Percentiles rank a stretch among this genome's conserved stretches.
phyloP scores from a whole-genome alignment of 2,329 filamentous ascomycete genomes.

The Trichoderma cornu-damae region DNA sequence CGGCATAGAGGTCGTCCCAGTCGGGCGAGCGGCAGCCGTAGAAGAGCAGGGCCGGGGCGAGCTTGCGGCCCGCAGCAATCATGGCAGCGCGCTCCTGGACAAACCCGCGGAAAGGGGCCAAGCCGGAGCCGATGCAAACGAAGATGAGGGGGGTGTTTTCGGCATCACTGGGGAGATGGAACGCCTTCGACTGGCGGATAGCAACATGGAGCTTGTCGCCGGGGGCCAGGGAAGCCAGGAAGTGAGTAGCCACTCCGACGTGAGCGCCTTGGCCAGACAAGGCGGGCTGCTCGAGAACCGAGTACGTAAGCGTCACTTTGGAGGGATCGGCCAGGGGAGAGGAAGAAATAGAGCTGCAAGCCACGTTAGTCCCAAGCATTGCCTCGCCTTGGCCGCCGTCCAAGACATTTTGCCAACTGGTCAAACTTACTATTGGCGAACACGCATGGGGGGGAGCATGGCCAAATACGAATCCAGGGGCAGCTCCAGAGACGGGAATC shows the following conservation, averaged over 20 bases:
- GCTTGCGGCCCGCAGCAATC: slow-evolving; percentile 43
- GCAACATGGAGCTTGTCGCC: slow-evolving; percentile 48
- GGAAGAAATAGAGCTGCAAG: slow-evolving; percentile 61
- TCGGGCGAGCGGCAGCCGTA: slow-evolving; percentile 55
- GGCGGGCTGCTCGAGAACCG: slow-evolving; percentile 55
- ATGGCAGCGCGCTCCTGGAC: slow-evolving; percentile 55
- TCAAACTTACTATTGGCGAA: slow-evolving; percentile 58
- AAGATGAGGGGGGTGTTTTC: slow-evolving; percentile 47
- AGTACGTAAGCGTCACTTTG: slow-evolving; percentile 62
- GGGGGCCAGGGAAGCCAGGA: slow-evolving; percentile 46
- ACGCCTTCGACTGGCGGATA: slow-evolving; percentile 40
- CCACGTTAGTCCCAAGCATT: slow-evolving; percentile 1
- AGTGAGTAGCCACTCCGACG: slow-evolving; percentile 57
- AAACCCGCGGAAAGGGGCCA: slow-evolving; percentile 61
- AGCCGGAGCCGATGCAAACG: slow-evolving; percentile 49
- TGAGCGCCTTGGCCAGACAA: slow-evolving; percentile 46
- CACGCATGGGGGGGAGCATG: slow-evolving; percentile 71
- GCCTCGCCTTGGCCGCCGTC: background rate
- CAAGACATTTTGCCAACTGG: background rate
- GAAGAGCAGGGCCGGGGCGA: slow-evolving; percentile 61
- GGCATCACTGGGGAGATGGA: slow-evolving; percentile 45
- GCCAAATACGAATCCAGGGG: slow-evolving; percentile 62
- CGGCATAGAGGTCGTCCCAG: slow-evolving; percentile 55
- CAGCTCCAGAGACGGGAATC: slow-evolving; percentile 54
- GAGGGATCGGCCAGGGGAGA: slow-evolving; percentile 57